Base-by-base conservation (phyloP, 2,329 filamentous ascomycete species). In the Trichophyton simii region DNA sequence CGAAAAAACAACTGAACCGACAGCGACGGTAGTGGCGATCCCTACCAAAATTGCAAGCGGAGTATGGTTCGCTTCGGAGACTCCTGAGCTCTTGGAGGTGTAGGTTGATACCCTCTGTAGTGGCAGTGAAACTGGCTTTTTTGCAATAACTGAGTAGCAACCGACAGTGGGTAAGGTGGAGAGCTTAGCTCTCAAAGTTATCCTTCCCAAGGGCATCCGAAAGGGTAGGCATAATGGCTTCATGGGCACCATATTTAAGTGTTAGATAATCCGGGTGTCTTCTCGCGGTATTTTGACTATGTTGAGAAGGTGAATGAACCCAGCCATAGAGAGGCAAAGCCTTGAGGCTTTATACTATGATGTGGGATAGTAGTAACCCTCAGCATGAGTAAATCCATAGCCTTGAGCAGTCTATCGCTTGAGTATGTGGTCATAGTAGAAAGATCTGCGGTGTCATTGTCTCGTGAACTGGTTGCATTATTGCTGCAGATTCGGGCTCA, bases 101-200 rank as follows among this genome's bases (percentile, higher is more conserved):
- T 59, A 36, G 18, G 62, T 62, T 55, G 63, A 60, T 9, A 60
- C 41, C 22, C 41, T 57, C 20, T 58, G 63, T 11, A 58, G 13
- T 9, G 55, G 34, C 20, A 20, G 11, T 31, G 15, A 55, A 28
- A n/a, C 9, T 34, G 31, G 28, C n/a, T 31, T 36, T 36, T 34
- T 28, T 7, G 11, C 15, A 8, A 31, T 28, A 9, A 36, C 18
- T 1, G 15, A 36, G 52, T 28, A 11, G 15, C 8, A 28, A 34
- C 52, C 34, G 31, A 2, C 28, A 11, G 52, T 28, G 4, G 13
- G 31, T 15, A 28, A 8, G 34, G 28, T 55, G 11, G 52, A n/a
- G 5, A 3, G 18, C 34, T 9, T 36, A 36, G 52, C 28, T 18
- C 28, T 36, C 5, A 31, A 11, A 15, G 28, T 9, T 55, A 25